Conservation (phyloP, 306 rosid genomes). For the Abrus pulchellus region DNA sequence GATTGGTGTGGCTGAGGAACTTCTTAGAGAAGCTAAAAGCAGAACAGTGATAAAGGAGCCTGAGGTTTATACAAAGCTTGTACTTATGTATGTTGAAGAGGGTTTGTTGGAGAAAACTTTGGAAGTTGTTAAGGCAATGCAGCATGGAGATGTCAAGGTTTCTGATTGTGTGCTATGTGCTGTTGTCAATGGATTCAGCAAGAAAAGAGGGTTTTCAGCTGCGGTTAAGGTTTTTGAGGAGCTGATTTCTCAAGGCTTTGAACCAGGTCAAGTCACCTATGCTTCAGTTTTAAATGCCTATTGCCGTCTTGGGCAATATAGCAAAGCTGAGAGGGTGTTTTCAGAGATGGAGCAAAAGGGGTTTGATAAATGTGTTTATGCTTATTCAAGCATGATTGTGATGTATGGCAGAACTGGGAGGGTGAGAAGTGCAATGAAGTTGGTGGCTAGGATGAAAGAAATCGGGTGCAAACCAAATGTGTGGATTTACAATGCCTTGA, state of each 20-base stretch:
- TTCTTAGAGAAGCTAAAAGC: slow-evolving; percentile 61
- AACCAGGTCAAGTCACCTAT: slow-evolving; percentile 79
- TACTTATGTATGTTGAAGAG: slow-evolving; percentile 74
- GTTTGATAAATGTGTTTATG: slow-evolving; percentile 73
- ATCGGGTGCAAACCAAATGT: slow-evolving; percentile 79
- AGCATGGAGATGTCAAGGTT: slow-evolving; percentile 58
- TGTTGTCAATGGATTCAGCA: slow-evolving; percentile 69
- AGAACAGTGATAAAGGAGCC: slow-evolving; percentile 65
- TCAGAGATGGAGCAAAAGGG: slow-evolving; percentile 74
- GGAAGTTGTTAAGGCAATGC: slow-evolving; percentile 63
- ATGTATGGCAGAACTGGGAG: slow-evolving; percentile 79
- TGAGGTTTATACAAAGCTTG: slow-evolving; percentile 59
- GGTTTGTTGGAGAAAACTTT: slow-evolving; percentile 68
- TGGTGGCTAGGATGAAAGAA: slow-evolving; percentile 83
- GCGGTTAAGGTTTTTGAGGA: slow-evolving; percentile 58
- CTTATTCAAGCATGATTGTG: slow-evolving; percentile 77
- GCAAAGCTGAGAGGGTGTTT: slow-evolving; percentile 65
- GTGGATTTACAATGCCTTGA: slow-evolving; percentile 80
- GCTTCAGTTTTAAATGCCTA: slow-evolving; percentile 74
- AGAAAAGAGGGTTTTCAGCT: slow-evolving; percentile 59
- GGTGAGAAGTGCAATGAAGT: slow-evolving; percentile 61
- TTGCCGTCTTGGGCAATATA: slow-evolving; percentile 60
- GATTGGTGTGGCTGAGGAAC: slow-evolving; percentile 63
- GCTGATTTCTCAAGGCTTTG: slow-evolving; percentile 59
- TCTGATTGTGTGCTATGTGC: slow-evolving; percentile 72